A percentile compares a stretch with the other conserved stretches of the same genome.
These are phyloP conservation scores for Yarrowia sp. DNA, from an alignment of 805 yeast species.

Conservation along the genomic window DNA sequence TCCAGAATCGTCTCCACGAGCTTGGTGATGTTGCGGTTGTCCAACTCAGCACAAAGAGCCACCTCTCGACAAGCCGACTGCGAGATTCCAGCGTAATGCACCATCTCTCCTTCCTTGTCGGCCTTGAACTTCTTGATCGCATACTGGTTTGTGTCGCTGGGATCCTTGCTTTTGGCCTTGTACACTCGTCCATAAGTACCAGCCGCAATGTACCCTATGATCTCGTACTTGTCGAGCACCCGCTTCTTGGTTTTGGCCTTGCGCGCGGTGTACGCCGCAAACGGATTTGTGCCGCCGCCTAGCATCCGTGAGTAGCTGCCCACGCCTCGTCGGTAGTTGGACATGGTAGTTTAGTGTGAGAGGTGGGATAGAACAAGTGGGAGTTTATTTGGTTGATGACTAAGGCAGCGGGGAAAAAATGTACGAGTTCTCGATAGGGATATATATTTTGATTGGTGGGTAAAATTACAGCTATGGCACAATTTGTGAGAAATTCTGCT, in stretches of 20 bases:
- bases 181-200: slow-evolving; percentile 97
- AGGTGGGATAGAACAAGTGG: background rate
- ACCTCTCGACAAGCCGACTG: slow-evolving; percentile 96
- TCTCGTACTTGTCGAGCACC: slow-evolving; percentile 84
- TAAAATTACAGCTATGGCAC: too few species aligned
- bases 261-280: slow-evolving; percentile 32
- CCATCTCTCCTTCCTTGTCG: slow-evolving; percentile 87
- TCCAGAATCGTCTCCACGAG: slow-evolving; percentile 85
- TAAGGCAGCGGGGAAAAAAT: too few species aligned
- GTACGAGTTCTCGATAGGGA: too few species aligned
- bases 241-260: slow-evolving; percentile 48
- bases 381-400: slow-evolving; percentile 7
- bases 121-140: slow-evolving; percentile 97
- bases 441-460: too few species aligned
- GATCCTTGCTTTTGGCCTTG: slow-evolving; percentile 64
- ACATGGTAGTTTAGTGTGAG: slow-evolving; percentile 26
- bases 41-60: slow-evolving; percentile 89
- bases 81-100: slow-evolving; percentile 92
- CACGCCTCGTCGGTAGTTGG: slow-evolving; percentile 37
- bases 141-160: slow-evolving; percentile 52
- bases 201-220: slow-evolving; percentile 95
- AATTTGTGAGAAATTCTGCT: too few species aligned
- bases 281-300: slow-evolving; percentile 29
- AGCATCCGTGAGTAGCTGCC: slow-evolving; percentile 34
- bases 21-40: slow-evolving; percentile 78